Evolutionary conservation across 345 rosid genomes (phyloP).

Genomic region (Corchorus olitorius): DNA sequence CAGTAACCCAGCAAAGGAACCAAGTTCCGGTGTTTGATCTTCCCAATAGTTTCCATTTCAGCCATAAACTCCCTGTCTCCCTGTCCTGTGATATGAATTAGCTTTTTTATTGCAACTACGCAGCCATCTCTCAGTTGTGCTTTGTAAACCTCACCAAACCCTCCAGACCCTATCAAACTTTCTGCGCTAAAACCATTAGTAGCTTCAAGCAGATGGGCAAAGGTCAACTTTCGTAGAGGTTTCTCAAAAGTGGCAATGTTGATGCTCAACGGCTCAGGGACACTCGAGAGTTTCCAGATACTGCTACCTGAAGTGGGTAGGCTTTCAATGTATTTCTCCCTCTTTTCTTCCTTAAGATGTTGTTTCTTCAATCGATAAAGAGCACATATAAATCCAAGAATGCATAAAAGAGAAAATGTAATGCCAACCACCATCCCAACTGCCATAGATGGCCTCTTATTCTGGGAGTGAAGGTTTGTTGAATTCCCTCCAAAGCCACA

Average conservation of each 20-base stretch:
- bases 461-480: constrained; percentile 11
- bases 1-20: constrained; percentile 94
- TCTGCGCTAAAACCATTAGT: constrained; percentile 94
- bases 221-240: constrained; percentile 86
- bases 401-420: constrained; percentile 60
- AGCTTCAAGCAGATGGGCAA: constrained; percentile 89
- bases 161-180: constrained; percentile 89
- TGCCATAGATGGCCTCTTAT: constrained; percentile 52
- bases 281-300: constrained; percentile 93
- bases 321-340: constrained; percentile 83
- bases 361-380: constrained; percentile 59
- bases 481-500: constrained; percentile 54
- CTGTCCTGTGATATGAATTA: constrained; percentile 83
- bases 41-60: constrained; percentile 98
- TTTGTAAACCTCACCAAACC: constrained; percentile 97
- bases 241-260: constrained; percentile 96
- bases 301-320: constrained; percentile 85
- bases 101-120: constrained; percentile 88
- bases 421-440: constrained; percentile 74
- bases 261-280: constrained; percentile 92
- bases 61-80: constrained; percentile 99
- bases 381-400: constrained; percentile 61
- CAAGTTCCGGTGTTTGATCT: constrained; percentile 93
- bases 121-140: constrained; percentile 78
- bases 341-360: constrained; percentile 59